Evolutionary conservation across 148 eudicot genomes (phyloP), one percentile per base, ranked within the genome.

Genomic region (Arctostaphylos glauca): DNA sequence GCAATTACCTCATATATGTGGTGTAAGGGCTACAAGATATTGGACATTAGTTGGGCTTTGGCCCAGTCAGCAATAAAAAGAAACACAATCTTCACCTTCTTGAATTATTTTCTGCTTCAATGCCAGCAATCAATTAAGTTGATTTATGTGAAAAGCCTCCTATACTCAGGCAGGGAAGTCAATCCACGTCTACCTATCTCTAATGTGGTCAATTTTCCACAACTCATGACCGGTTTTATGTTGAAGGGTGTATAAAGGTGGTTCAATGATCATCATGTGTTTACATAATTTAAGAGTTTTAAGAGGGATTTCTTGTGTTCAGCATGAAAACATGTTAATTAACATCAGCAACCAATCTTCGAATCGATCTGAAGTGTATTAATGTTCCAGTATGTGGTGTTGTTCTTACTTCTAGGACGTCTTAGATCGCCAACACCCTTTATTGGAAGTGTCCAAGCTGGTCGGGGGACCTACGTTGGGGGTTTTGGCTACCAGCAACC

Each of bases 401-500:
- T 83, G 68, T 59, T 59, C 2, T 16, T 84, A 67, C 47, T 84
- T 19, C 59, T 83, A 93, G 99, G 98, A 81, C 97, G 90, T 55
- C 81, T 92, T 82, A 88, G 97, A 85, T 89, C 94, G 68, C 90
- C 92, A 46, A 80, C 88, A 53, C 91, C 98, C 41, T 91, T 88
- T 70, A 43, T 84, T 62, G 99, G 94, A 86, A 89, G 86, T 46
- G 67, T 79, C 46, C 87, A 88, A 81, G 78, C 88, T 74, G 84
- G 87, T 58, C 88, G 91, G 79, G 95, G 91, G 85, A 90, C 93
- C 62, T 87, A 91, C 25, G 13, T 84, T 83, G 94, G 93, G 87
- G 89, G 88, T 85, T 89, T 90, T 82, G 92, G 94, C 84, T 94
- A 91, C 83, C 98, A 94, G 86, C 99, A 96, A 85, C 93, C 97